Evolutionary conservation across 352 stramenopile species (phyloP).

Genomic region (Phytopythium vexans): DNA sequence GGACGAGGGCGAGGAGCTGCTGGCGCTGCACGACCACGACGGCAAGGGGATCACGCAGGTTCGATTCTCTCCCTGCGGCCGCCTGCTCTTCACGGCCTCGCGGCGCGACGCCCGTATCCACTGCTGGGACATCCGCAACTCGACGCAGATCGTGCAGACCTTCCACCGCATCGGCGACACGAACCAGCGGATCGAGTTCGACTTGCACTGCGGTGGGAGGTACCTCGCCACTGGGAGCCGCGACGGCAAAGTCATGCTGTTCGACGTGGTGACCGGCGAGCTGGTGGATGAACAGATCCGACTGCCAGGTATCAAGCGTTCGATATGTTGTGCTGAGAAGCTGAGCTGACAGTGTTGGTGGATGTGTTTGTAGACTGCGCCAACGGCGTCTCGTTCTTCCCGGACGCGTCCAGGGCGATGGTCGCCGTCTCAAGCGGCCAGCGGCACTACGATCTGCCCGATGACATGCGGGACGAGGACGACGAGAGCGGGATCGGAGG

Average conservation of each 20-base stretch:
- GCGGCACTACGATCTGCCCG: conserved; percentile 56
- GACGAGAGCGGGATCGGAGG: conserved; percentile 6
- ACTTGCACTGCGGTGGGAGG: conserved; percentile 55
- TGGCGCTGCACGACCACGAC: conserved; percentile 65
- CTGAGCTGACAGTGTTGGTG: not conserved
- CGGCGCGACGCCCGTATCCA: conserved; percentile 67
- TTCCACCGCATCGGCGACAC: conserved; percentile 59
- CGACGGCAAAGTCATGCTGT: conserved; percentile 47
- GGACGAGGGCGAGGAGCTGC: conserved; percentile 57
- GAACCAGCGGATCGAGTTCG: conserved; percentile 79
- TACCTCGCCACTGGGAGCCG: conserved; percentile 66
- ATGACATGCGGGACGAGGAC: conserved; percentile 52
- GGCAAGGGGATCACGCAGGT: conserved; percentile 80
- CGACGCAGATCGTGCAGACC: conserved; percentile 59
- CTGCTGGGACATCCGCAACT: conserved; percentile 85
- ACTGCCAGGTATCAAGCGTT: conserved; percentile 14
- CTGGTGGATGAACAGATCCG: conserved; percentile 44
- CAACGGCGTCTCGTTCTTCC: conserved; percentile 81
- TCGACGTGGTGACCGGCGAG: conserved; percentile 48
- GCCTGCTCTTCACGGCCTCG: conserved; percentile 71
- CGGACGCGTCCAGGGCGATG: conserved; percentile 31
- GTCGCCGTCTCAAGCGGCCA: conserved; percentile 64
- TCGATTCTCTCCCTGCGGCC: conserved; percentile 70
- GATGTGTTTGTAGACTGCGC: conserved; percentile 32
- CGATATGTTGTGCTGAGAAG: not conserved